Evolutionary conservation across 305 asterid genomes (phyloP).

Genomic region (Nicotiana rustica): DNA sequence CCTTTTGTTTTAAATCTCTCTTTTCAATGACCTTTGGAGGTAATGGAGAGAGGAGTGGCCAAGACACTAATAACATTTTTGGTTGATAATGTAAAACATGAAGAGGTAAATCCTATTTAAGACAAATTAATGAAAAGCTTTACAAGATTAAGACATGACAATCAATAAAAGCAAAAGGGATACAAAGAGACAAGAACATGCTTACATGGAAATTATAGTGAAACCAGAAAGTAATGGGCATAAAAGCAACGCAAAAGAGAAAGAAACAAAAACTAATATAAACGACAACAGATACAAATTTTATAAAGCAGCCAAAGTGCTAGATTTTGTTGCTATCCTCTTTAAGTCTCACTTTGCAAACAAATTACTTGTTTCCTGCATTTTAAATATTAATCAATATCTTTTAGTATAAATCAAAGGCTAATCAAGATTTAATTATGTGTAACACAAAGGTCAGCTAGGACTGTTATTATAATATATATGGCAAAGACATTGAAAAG

Average conservation of each 20-base stretch:
- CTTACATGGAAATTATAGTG: constrained; percentile 29
- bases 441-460: constrained; percentile 16
- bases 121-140: constrained; percentile 19
- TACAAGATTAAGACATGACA: constrained; percentile 25
- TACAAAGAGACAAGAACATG: constrained; percentile 8
- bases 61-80: background rate
- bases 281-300: background rate
- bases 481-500: background rate
- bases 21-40: background rate
- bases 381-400: constrained; percentile 19
- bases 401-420: constrained; percentile 4
- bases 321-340: constrained; percentile 30
- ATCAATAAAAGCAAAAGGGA: constrained; percentile 10
- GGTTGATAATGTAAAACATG: constrained; percentile 1
- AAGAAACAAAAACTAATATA: background rate
- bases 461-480: background rate
- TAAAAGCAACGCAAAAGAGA: background rate
- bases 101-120: constrained; percentile 7
- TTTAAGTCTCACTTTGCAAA: constrained; percentile 32
- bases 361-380: constrained; percentile 33
- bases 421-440: background rate
- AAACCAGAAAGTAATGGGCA: constrained; percentile 24
- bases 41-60: constrained; percentile 23
- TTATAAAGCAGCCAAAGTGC: constrained; percentile 28
- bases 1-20: background rate